Conservation (phyloP, 176 grass and related monocot genomes). For the Avena atlantica region DNA sequence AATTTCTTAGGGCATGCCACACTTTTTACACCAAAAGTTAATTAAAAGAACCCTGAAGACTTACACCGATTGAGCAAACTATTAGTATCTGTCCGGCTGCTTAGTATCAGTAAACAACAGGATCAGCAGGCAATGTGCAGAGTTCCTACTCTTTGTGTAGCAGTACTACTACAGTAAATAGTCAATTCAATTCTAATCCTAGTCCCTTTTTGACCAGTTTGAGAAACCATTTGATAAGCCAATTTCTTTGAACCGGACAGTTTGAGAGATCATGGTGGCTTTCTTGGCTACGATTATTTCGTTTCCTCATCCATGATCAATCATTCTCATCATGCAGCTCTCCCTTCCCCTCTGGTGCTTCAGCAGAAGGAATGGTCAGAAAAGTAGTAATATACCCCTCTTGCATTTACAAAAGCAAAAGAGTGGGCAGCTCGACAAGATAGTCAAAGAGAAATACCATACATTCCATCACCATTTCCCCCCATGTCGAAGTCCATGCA, state of each 20-base stretch:
- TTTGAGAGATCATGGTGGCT: slow-evolving; percentile 48
- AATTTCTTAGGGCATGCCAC: too few species aligned
- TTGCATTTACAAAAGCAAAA: slow-evolving; percentile 22
- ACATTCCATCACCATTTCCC: slow-evolving; percentile 33
- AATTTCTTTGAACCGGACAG: slow-evolving; percentile 21
- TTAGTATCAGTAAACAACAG: too few species aligned
- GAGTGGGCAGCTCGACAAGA: slow-evolving; percentile 46
- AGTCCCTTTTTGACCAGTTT: background rate
- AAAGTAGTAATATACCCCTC: slow-evolving; percentile 48
- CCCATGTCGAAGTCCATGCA: slow-evolving; percentile 8
- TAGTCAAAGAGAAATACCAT: slow-evolving; percentile 31
- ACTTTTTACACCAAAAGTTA: too few species aligned
- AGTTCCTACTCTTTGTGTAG: too few species aligned
- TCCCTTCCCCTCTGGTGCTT: background rate
- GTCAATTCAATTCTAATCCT: too few species aligned
- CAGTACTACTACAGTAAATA: too few species aligned
- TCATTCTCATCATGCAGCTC: slow-evolving; percentile 49
- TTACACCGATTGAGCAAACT: too few species aligned
- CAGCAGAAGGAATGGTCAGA: slow-evolving; percentile 29
- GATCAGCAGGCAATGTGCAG: too few species aligned
- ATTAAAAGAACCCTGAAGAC: too few species aligned
- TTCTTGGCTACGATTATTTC: slow-evolving; percentile 47
- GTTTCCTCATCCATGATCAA: slow-evolving; percentile 47
- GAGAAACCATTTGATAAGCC: background rate
- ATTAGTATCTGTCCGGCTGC: too few species aligned